Evolutionary conservation across 2,329 filamentous ascomycete species (phyloP), one percentile per base, ranked within the genome.

Genomic region (Trichoderma sp.): DNA sequence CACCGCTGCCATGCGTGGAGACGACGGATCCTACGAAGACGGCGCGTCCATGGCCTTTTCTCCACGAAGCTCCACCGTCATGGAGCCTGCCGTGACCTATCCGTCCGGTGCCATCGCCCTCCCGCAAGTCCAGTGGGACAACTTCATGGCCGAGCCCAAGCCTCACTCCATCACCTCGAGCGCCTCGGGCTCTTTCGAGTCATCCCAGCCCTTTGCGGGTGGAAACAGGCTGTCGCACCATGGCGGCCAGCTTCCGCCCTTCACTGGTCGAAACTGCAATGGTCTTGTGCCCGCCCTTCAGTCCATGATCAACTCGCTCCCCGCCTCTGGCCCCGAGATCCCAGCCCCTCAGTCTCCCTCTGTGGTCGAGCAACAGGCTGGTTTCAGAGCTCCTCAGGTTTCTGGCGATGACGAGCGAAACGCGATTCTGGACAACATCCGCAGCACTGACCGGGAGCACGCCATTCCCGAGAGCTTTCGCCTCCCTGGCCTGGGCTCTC

Each of bases 41-140:
- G 83, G 80, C 76, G 81, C 85, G 35, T 86, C 87, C 76, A 89
- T 91, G 78, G 84, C 90, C 71, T 94, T 92, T 78, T 89, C 92
- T 68, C 88, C 92, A 71, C 89, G 88, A 74, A 88, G 86, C 71
- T 84, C 89, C 65, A 84, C 90, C 52, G 84, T 93, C 75, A 88
- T 96, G 83, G 93, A 96, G 75, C 86, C 92, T 17, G 86, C 91
- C 65, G 89, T 92, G 64, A 88, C 90, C 17, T 97, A 94, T 74
- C 85, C 91, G 64, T 88, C 92, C 7, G 91, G 90, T 64, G 89
- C 92, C 69, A 92, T 94, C 74, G 91, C 92, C 69, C 81, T 97
- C 59, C 91, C 93, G 39, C 93, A 93, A 76, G 92, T 94, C 82
- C 91, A 93, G 69, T 98, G 94, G 94, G 94, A 97, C 76, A 87